phyloP scores from a whole-genome alignment of 2,329 filamentous ascomycete genomes.

The Colletotrichum simmondsii region DNA sequence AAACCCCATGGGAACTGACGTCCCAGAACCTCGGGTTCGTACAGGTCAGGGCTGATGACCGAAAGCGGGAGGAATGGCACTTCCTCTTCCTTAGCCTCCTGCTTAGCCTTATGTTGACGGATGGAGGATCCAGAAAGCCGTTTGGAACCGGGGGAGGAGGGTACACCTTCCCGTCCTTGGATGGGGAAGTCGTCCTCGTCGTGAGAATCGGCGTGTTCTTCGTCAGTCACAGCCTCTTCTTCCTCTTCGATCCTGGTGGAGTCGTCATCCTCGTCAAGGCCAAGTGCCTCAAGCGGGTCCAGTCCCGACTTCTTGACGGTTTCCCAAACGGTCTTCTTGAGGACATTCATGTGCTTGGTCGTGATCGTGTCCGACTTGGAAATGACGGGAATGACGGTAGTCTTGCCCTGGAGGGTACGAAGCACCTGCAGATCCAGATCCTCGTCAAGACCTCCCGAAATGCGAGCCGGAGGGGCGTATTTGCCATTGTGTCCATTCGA shows the following conservation, averaged over 20 bases:
- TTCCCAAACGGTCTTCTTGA: slow-evolving; percentile 92
- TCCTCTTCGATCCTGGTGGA: slow-evolving; percentile 67
- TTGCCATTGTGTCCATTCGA: slow-evolving; percentile 64
- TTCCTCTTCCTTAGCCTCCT: slow-evolving; percentile 61
- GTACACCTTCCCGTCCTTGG: slow-evolving; percentile 42
- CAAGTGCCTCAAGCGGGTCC: slow-evolving; percentile 88
- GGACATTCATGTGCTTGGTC: slow-evolving; percentile 89
- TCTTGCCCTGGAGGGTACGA: slow-evolving; percentile 89
- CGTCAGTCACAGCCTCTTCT: slow-evolving; percentile 55
- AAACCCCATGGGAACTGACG: slow-evolving; percentile 97
- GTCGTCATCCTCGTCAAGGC: slow-evolving; percentile 80
- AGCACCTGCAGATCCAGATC: slow-evolving; percentile 92
- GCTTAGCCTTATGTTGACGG: slow-evolving; percentile 55
- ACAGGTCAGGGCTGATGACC: slow-evolving; percentile 92
- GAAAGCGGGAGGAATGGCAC: slow-evolving; percentile 85
- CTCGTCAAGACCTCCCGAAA: slow-evolving; percentile 81
- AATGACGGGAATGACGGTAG: slow-evolving; percentile 93
- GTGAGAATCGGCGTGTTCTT: slow-evolving; percentile 39
- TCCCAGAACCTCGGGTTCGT: slow-evolving; percentile 82
- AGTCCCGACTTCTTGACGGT: slow-evolving; percentile 87
- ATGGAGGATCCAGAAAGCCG: slow-evolving; percentile 58
- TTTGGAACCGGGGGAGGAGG: slow-evolving; percentile 53
- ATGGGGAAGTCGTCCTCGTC: slow-evolving; percentile 53
- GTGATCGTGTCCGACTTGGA: slow-evolving; percentile 98
- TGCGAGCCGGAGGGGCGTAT: slow-evolving; percentile 52